Base-by-base conservation (phyloP, 2,329 filamentous ascomycete genomes). In the Colletotrichum spinosum region DNA sequence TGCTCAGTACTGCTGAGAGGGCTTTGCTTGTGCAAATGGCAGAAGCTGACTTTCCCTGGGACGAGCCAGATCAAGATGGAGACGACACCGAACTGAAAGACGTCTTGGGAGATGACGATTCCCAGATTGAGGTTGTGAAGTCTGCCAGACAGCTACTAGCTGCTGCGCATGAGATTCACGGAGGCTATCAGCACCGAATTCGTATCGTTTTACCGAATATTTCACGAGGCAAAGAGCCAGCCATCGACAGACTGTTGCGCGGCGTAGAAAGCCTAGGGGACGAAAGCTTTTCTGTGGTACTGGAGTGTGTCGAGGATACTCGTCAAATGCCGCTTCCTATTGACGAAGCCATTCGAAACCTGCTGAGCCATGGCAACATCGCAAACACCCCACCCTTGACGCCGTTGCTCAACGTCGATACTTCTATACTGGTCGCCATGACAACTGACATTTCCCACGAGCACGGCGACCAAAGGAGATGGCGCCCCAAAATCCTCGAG, bases 31-130 rank as follows among this genome's bases (percentile, higher is more conserved):
- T 76, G 0, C 77, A 80, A 48, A 76, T 80, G 78, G 73, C 73
- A 3, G 78, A 80, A 53, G 72, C 72, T 25, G 79, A 78, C 8
- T 80, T 79, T 72, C 71, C 70, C 8, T 80, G 79, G 79, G 78
- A 76, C 12, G 77, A 77, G 6, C 62, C 52, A 2, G 62, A 57
- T 33, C 46, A 44, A 10, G 58, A 44, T n/a, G 37, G 39, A 2
- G 67, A 71, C 6, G 60, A 70, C 1, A 73, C 74, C 1, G 74
- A 78, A 2, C 53, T 64, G 1, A 75, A 79, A 6, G 74, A 78
- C 12, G 60, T 69, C 38, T 71, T 75, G 2, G 77, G 79, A 45
- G 79, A 77, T 73, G 74, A 75, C 5, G 76, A 78, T 44, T 68
- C 74, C 0, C 72, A 74, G 2, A 59, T 70, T 5, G 69, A 70